phyloP scores from a whole-genome alignment of 768 basidiomycete genomes.

The Tricholoma furcatifolium region DNA sequence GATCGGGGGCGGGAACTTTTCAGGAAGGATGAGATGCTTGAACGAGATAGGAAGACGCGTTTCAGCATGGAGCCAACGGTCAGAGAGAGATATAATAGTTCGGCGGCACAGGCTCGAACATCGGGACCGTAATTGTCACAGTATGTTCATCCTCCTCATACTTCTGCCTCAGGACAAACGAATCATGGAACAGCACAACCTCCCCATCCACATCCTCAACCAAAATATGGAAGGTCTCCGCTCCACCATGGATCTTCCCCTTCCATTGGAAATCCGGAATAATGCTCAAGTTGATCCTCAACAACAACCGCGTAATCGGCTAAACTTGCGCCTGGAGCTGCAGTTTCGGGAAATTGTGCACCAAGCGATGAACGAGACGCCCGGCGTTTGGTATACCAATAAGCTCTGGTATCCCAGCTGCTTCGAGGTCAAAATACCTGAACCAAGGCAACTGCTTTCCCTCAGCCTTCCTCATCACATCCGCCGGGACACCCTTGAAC shows the following conservation, averaged over 20 bases:
- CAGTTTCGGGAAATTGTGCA: conserved; percentile 95
- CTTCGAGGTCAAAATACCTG: conserved; percentile 90
- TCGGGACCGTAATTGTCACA: conserved; percentile 91
- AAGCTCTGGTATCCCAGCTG: conserved; percentile 93
- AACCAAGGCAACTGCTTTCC: conserved; percentile 87
- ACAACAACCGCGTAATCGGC: conserved; percentile 90
- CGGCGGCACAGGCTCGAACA: conserved; percentile 96
- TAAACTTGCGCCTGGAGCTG: conserved; percentile 96
- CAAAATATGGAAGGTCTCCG: conserved; percentile 90
- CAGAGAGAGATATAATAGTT: conserved; percentile 99
- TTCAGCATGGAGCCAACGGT: conserved; percentile 94
- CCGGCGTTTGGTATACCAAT: conserved; percentile 95
- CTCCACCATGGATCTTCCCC: conserved; percentile 84
- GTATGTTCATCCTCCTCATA: conserved; percentile 94
- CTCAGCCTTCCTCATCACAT: conserved; percentile 88
- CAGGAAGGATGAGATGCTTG: conserved; percentile 96
- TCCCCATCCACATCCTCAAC: conserved; percentile 99
- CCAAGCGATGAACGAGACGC: conserved; percentile 85
- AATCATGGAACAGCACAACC: conserved; percentile 92
- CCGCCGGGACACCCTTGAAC: conserved; percentile 86
- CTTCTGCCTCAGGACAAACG: conserved; percentile 86
- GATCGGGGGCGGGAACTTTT: conserved; percentile 93
- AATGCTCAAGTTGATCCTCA: conserved; percentile 91
- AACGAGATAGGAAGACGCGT: conserved; percentile 94
- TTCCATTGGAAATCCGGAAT: conserved; percentile 99